Percentiles rank a stretch among this genome's conserved stretches.
phyloP scores from a whole-genome alignment of 306 rosid species.

The Rosa lucieae region DNA sequence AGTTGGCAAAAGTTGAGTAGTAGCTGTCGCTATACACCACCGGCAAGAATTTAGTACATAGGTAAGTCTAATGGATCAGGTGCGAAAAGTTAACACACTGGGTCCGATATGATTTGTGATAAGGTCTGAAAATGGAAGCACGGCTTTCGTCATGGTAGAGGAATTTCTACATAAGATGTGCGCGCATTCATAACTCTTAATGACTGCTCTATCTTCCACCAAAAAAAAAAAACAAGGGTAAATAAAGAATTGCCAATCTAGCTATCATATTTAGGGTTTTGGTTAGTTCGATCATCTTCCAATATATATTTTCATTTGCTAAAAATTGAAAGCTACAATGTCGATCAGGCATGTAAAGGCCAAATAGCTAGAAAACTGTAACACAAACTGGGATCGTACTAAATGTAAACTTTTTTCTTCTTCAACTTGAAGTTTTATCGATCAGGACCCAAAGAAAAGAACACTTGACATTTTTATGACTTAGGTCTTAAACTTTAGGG shows the following conservation, averaged over 20 bases:
- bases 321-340: not conserved
- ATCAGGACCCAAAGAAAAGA: constrained; percentile 10
- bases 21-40: not conserved
- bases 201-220: not conserved
- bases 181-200: not conserved
- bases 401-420: not conserved
- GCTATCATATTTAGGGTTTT: not conserved
- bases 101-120: not conserved
- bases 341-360: not conserved
- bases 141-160: not conserved
- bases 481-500: constrained; percentile 13
- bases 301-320: not conserved
- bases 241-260: not conserved
- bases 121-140: not conserved
- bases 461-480: constrained; percentile 9
- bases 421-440: constrained; percentile 1
- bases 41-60: not conserved
- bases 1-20: not conserved
- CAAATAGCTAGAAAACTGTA: not conserved
- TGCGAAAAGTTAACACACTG: not conserved
- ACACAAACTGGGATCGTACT: not conserved
- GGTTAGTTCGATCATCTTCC: not conserved
- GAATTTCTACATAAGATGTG: not conserved
- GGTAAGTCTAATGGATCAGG: not conserved
- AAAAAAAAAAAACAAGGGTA: not conserved